Conservation (phyloP, 805 yeast species). For the Starmerella potacharoeniae region DNA sequence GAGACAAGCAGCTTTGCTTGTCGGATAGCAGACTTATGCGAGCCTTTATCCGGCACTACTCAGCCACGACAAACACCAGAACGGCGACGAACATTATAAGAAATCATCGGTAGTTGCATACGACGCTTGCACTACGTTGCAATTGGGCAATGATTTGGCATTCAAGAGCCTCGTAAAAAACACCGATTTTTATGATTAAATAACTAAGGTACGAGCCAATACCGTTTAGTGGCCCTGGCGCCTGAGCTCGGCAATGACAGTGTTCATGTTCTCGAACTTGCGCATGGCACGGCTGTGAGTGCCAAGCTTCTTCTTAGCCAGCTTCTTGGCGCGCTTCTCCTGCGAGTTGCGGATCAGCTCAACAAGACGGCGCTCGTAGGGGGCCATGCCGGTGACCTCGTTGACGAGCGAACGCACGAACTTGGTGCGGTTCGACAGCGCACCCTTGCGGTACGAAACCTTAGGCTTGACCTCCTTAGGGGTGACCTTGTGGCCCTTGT, state of each 20-base stretch:
- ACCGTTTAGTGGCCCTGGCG: constrained; percentile 25
- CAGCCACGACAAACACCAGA: too few species aligned
- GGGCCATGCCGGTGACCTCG: constrained; percentile 98
- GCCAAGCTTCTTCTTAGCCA: constrained; percentile 98
- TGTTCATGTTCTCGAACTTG: constrained; percentile 97
- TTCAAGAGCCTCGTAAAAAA: background rate
- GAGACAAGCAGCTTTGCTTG: too few species aligned
- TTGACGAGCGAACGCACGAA: constrained; percentile 92
- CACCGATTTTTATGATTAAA: constrained; percentile 7
- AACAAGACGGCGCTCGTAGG: constrained; percentile 98
- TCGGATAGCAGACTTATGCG: too few species aligned
- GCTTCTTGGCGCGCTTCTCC: constrained; percentile 99
- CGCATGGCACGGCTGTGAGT: constrained; percentile 99
- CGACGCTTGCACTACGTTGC: too few species aligned
- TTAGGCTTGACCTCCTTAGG: constrained; percentile 74
- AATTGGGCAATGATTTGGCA: background rate
- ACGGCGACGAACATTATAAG: too few species aligned
- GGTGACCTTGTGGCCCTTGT: constrained; percentile 98
- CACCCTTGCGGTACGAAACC: constrained; percentile 94
- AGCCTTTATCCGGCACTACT: too few species aligned
- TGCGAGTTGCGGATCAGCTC: constrained; percentile 99
- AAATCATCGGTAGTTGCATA: too few species aligned
- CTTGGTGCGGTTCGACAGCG: constrained; percentile 84
- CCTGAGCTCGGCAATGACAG: constrained; percentile 93
- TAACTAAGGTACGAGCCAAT: constrained; percentile 3